Percentiles rank a stretch among this genome's conserved stretches.
Conservation (phyloP, 2,329 filamentous ascomycete species). For the Stylonectria norvegica region DNA sequence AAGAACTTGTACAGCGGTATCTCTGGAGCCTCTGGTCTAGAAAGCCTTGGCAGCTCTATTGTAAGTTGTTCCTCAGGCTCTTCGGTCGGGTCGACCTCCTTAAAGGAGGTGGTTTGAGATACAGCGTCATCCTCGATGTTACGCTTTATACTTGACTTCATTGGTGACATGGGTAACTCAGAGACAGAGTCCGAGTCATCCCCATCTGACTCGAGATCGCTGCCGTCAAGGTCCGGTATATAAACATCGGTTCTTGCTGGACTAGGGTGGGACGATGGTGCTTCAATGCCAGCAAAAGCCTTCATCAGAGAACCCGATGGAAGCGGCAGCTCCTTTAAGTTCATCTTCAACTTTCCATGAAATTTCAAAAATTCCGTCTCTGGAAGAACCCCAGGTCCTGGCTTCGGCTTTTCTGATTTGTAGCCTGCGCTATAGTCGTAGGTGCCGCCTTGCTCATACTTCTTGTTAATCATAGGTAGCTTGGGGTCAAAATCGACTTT, state of each 20-base stretch:
- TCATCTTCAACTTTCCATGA: slow-evolving; percentile 42
- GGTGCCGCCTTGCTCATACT: slow-evolving; percentile 55
- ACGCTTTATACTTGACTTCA: slow-evolving; percentile 46
- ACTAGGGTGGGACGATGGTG: slow-evolving; percentile 28
- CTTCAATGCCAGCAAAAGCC: slow-evolving; percentile 25
- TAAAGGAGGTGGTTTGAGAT: slow-evolving; percentile 50
- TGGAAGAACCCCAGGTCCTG: slow-evolving; percentile 36
- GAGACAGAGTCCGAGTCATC: slow-evolving; percentile 50
- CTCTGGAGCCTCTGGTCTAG: slow-evolving; percentile 47
- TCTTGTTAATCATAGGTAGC: slow-evolving; percentile 53
- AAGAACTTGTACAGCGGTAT: slow-evolving; percentile 54
- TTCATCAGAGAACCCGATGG: slow-evolving; percentile 26
- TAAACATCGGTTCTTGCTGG: slow-evolving; percentile 35
- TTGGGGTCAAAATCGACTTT: slow-evolving; percentile 53
- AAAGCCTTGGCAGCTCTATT: slow-evolving; percentile 48
- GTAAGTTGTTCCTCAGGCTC: slow-evolving; percentile 46
- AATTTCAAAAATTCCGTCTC: slow-evolving; percentile 48
- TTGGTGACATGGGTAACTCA: slow-evolving; percentile 47
- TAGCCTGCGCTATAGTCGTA: slow-evolving; percentile 44
- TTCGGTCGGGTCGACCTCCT: slow-evolving; percentile 46
- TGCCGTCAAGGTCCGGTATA: background rate
- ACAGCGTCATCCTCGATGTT: slow-evolving; percentile 50
- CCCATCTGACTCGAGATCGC: slow-evolving; percentile 23
- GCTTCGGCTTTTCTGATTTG: slow-evolving; percentile 28
- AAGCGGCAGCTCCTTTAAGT: slow-evolving; percentile 27